phyloP scores from a whole-genome alignment of 140 eudicot genomes.

The Anethum foeniculum region DNA sequence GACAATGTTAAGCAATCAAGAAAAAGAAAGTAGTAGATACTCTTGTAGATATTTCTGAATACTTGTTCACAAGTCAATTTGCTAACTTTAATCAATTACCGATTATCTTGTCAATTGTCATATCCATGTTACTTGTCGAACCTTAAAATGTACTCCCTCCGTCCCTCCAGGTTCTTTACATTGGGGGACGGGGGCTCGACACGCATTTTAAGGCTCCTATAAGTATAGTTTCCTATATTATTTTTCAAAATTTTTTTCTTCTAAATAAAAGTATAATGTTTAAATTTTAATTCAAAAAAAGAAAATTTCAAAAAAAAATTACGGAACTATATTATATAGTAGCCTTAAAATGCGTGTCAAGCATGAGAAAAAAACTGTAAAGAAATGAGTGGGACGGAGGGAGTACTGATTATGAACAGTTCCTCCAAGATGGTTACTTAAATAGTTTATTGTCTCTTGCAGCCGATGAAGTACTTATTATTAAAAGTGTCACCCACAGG shows the following conservation, averaged over 20 bases:
- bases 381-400: too few species aligned
- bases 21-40: neutral
- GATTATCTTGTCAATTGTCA: neutral
- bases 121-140: neutral
- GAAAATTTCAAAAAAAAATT: too few species aligned
- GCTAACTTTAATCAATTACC: neutral
- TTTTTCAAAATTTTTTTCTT: too few species aligned
- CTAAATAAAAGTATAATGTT: too few species aligned
- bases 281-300: too few species aligned
- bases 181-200: too few species aligned
- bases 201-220: too few species aligned
- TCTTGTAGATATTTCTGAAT: neutral
- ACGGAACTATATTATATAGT: too few species aligned
- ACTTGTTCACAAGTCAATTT: neutral
- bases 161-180: too few species aligned
- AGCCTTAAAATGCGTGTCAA: too few species aligned
- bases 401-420: neutral
- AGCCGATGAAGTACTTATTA: slow-evolving; percentile 88
- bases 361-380: too few species aligned
- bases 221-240: too few species aligned
- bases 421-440: neutral
- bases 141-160: neutral
- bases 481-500: slow-evolving; percentile 90
- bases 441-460: slow-evolving; percentile 27
- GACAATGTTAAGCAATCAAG: neutral